Base-by-base conservation (phyloP, 257 asterid genomes). In the Mentha longifolia region DNA sequence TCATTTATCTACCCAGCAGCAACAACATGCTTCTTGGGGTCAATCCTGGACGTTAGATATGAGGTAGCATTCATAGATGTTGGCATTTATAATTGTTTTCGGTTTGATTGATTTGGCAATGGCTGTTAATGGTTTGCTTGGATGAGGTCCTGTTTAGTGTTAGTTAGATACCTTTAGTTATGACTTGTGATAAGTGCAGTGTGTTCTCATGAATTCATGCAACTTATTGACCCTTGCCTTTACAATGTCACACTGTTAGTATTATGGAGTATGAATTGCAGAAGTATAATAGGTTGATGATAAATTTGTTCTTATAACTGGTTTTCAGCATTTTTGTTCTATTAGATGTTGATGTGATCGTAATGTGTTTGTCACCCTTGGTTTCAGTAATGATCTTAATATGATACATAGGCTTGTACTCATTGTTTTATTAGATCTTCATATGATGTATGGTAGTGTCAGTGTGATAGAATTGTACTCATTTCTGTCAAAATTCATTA, bases 1-100 rank as follows among this genome's bases (percentile, higher is more conserved):
- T 86, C 35, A 9, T 76, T 11, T 86, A 86, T 76, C 81, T 87
- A 61, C 93, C 93, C 35, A 60, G 80, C 63, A 69, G 57, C 76
- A 80, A 80, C 82, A 87, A 85, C 80, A 83, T 87, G 87, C 90
- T 87, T 72, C 89, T 83, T 0, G 89, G 85, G 25, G 67, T 87
- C 88, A 91, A 84, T 59, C 83, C 84, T 52, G 82, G 76, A 73
- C 92, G 88, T 72, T 84, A 75, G 76, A 25, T 46, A 17, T 74
- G 76, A 79, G 84, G 84, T 81, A 78, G 61, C 50, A 35, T 64
- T 65, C 72, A 17, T 82, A 35, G 42, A 76, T 16, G 85, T 78
- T 0, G 67, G 83, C 0, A 64, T 74, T 76, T 6, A 42, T 76
- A 74, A 77, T 61, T 81, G 67, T 31, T 15, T 28, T 20, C 4